Evolutionary conservation across 305 asterid genomes (phyloP).

Genomic region (Fraxinus paxiana): DNA sequence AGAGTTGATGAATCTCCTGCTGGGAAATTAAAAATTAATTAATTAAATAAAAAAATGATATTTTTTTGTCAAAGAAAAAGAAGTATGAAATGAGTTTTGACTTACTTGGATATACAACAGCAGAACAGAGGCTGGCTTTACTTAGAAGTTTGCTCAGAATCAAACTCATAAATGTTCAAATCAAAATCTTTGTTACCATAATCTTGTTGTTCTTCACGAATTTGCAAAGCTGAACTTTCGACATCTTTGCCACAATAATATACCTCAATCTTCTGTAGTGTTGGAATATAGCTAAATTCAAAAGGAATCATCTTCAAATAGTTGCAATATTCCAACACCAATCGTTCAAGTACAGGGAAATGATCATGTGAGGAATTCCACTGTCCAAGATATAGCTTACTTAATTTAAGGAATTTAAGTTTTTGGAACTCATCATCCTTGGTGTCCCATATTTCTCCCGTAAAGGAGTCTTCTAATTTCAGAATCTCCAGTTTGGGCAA

Average conservation of each 20-base stretch:
- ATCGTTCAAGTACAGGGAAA: not conserved
- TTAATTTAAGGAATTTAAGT: not conserved
- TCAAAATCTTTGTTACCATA: constrained; percentile 3
- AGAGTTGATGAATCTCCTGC: not conserved
- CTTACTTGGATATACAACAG: not conserved
- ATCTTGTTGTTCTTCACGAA: constrained; percentile 6
- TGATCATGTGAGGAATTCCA: not conserved
- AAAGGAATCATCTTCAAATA: too few species aligned
- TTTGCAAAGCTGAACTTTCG: not conserved
- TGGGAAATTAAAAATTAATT: too few species aligned
- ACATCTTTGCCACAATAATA: too few species aligned
- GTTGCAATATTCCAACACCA: not conserved
- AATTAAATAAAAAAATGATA: too few species aligned
- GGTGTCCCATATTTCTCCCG: not conserved
- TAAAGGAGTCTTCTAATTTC: not conserved
- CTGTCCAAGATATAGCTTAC: not conserved
- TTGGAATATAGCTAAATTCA: too few species aligned
- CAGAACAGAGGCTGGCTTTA: not conserved
- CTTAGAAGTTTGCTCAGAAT: too few species aligned
- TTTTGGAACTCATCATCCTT: not conserved
- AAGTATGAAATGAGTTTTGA: not conserved
- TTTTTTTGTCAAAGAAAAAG: not conserved
- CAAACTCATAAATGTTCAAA: too few species aligned
- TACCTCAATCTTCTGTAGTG: too few species aligned
- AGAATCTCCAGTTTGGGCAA: not conserved